A percentile compares a stretch with the other conserved stretches of the same genome.
Evolutionary conservation across 23 red algal genomes (phyloP).

Genomic region (Gracilaria gracilis): DNA sequence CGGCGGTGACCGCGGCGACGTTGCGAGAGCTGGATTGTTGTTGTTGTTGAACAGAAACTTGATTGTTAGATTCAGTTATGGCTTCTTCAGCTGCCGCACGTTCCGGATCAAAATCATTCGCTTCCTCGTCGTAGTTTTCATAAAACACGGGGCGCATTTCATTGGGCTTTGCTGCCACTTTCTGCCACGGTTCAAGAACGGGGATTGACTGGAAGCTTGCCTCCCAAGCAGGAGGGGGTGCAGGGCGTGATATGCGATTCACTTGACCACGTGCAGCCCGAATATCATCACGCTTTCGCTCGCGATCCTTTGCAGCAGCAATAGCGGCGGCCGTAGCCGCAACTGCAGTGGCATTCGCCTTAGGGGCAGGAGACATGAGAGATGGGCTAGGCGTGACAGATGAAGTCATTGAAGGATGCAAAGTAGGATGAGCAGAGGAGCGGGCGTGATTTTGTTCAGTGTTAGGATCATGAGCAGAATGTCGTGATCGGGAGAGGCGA

Average conservation of each 20-base stretch:
- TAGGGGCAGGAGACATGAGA: constrained; percentile 21
- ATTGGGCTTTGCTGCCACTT: constrained; percentile 38
- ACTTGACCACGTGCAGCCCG: constrained; percentile 26
- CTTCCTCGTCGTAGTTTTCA: constrained; percentile 73
- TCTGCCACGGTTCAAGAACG: constrained; percentile 28
- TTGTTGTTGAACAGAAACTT: constrained; percentile 9
- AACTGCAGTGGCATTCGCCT: constrained; percentile 68
- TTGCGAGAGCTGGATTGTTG: background rate
- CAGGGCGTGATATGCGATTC: constrained; percentile 39
- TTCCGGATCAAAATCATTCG: constrained; percentile 67
- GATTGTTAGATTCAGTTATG: constrained; percentile 52
- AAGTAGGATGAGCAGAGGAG: constrained; percentile 2
- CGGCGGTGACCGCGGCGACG: background rate
- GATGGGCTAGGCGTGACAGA: constrained; percentile 16
- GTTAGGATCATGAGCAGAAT: constrained; percentile 17
- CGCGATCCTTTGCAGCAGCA: constrained; percentile 71
- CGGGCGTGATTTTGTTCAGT: constrained; percentile 25
- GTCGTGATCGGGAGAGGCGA: constrained; percentile 35
- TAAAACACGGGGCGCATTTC: constrained; percentile 59
- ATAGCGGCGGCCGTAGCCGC: constrained; percentile 68
- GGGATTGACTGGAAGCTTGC: constrained; percentile 61
- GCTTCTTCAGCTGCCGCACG: constrained; percentile 69
- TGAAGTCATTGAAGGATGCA: background rate
- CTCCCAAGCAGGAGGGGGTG: constrained; percentile 40
- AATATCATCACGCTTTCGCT: constrained; percentile 68